A percentile compares a stretch with the other conserved stretches of the same genome.
These are phyloP conservation scores for Amaranthus tricolor DNA, from an alignment of 179 eudicot species.

Conservation along the genomic window DNA sequence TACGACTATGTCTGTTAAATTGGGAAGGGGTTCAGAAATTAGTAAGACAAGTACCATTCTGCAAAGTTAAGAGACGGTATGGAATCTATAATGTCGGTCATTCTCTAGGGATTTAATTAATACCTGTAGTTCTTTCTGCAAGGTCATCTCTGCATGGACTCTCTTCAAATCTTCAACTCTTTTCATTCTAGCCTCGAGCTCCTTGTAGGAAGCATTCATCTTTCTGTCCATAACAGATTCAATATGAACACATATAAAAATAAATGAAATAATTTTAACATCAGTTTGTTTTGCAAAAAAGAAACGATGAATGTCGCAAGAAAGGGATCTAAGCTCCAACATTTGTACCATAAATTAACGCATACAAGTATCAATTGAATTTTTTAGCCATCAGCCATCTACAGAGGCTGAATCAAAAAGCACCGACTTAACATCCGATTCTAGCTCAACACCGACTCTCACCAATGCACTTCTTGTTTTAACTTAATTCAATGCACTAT, in stretches of 20 bases:
- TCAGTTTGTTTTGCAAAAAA: not conserved
- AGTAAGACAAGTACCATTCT: not conserved
- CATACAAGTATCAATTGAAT: too few species aligned
- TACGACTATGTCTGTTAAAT: too few species aligned
- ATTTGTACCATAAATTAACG: not conserved
- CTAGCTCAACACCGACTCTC: too few species aligned
- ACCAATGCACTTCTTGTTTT: too few species aligned
- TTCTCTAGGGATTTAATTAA: not conserved
- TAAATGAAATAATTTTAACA: not conserved
- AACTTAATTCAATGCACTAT: too few species aligned
- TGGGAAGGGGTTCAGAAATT: not conserved
- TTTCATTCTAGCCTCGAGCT: conserved; percentile 64
- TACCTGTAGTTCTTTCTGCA: conserved; percentile 89
- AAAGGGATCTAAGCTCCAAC: not conserved
- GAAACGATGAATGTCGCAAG: not conserved
- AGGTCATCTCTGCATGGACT: conserved; percentile 62
- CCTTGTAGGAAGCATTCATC: conserved; percentile 58
- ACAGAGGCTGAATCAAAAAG: too few species aligned
- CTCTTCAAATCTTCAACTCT: conserved; percentile 63
- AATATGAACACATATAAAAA: not conserved
- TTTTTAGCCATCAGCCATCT: too few species aligned
- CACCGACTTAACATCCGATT: too few species aligned
- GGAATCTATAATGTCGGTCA: not conserved
- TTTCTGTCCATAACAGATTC: conserved; percentile 40
- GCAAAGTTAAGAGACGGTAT: too few species aligned